Evolutionary conservation across 2,329 filamentous ascomycete species (phyloP).

Genomic region (Fusarium sp.): DNA sequence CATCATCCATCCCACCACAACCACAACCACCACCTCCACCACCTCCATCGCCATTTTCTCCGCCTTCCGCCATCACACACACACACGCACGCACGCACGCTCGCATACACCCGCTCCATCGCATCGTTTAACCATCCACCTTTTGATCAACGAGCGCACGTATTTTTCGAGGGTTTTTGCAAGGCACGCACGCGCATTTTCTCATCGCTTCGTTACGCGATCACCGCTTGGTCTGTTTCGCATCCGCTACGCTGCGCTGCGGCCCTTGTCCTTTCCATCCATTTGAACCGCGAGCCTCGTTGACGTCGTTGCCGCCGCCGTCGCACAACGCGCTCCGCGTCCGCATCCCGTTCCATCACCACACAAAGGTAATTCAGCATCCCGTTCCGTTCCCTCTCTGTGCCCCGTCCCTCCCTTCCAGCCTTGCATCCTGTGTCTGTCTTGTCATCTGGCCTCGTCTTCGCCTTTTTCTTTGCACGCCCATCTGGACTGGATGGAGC

Average conservation of each 20-base stretch:
- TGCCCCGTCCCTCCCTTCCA: constrained; percentile 15
- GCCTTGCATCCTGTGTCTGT: constrained; percentile 24
- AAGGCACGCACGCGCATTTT: constrained; percentile 2
- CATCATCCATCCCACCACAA: constrained; percentile 32
- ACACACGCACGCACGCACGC: constrained; percentile 25
- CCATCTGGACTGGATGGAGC: constrained; percentile 10
- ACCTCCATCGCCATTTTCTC: constrained; percentile 39
- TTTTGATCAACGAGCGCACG: constrained; percentile 22
- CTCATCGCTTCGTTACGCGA: constrained; percentile 35
- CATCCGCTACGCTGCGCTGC: constrained; percentile 15
- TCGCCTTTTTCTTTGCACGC: constrained; percentile 16
- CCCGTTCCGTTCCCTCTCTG: constrained; percentile 11
- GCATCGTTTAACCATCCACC: constrained; percentile 41
- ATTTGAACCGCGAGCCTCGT: constrained; percentile 24
- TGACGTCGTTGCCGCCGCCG: constrained; percentile 35
- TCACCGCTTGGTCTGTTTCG: constrained; percentile 24
- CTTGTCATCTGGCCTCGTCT: constrained; percentile 20
- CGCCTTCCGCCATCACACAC: constrained; percentile 42
- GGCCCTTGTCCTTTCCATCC: not conserved
- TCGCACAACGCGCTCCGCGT: constrained; percentile 46
- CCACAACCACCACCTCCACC: constrained; percentile 3
- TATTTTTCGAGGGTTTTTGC: constrained; percentile 21
- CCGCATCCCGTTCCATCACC: constrained; percentile 40
- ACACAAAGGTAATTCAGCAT: constrained; percentile 42
- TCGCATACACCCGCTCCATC: constrained; percentile 41